Base-by-base conservation (phyloP, 768 basidiomycete species). In the Phlebiopsis flavidoalba region DNA sequence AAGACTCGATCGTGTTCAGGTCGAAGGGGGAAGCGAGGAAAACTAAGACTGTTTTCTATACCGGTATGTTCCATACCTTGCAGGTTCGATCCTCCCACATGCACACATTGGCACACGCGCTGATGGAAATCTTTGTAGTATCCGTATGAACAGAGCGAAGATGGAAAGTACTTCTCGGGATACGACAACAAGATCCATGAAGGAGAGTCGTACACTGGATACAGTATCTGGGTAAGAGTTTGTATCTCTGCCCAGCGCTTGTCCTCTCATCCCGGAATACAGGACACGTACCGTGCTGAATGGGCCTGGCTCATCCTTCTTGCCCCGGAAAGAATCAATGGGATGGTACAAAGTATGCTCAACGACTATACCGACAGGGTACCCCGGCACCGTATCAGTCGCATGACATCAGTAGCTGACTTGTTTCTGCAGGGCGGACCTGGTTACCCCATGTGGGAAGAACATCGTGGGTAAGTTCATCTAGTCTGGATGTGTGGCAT, bases 391-490 rank as follows among this genome's bases (percentile, higher is more conserved):
- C 2, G 15, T 21, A 24, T 49, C 37, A 7, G 19, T 37, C 17
- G 14, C 43, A 33, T 15, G 22, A 8, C 33, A 11, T 2, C 17
- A 43, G 3, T 49, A 24, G 5, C 19, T 24, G 24, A 21, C 24
- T 5, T 49, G 19, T 3, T 31, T 47, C 21, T 53, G 8, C 64
- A 79, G 84, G 83, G 88, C 15, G 91, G 91, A n/a, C n/a, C 3
- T 91, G 91, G 89, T 73, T 93, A 40, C 91, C n/a, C 91, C 0
- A 92, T 93, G 90, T 93, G 91, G 91, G n/a, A 93, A 92, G 74
- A 93, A 93, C 62, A 80, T 93, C 14, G 83, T 88, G 24, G 85
- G 84, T 83, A 51, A 62, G 76, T 64, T 11, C 22, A 7, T 31
- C 24, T 19, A 48, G 12, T 33, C n/a, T n/a, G n/a, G n/a, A n/a